Base-by-base conservation (phyloP, 1,284 basidiomycete species). In the Ganoderma sp. region DNA sequence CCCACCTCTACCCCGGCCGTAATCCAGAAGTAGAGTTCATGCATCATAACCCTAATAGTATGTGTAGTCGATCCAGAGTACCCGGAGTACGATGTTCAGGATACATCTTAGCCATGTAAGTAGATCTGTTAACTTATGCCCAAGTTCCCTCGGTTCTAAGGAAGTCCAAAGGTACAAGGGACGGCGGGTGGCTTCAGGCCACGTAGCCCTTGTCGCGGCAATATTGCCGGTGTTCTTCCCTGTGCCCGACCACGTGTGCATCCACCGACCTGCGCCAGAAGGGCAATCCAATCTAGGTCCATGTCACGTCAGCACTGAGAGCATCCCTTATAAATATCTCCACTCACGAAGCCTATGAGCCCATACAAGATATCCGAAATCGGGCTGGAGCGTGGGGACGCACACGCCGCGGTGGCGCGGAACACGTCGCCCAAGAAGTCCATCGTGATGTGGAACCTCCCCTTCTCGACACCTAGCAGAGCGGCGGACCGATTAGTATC, bases 361-460 rank as follows among this genome's bases (percentile, higher is more conserved):
- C 78, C 77, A 65, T 83, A 82, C 28, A 88, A 61, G 32, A 81
- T 76, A 73, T 95, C 93, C 63, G 88, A 70, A 56, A 92, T 65
- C 39, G 84, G 74, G 75, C 88, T 91, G 74, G 88, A 88, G 25
- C 85, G 80, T 1, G 93, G 92, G 0, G 91, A 84, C 32, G 87
- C 81, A 3, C 93, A 95, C 28, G 91, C 86, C 7, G 89, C 88
- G 2, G 85, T 86, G 5, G 89, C 85, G 52, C 92, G 85, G 79
- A 97, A 91, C 37, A 96, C 73, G 65, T 87, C 81, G 3, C 90
- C 88, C 41, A 92, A 81, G 28, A 94, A 78, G 75, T 95, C 91
- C 48, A 87, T 88, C 0, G 92, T 88, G 73, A 96, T 95, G 73
- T 96, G 92, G 73, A 89, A 89, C 42, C 93, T 80, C 28, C 92